phyloP scores from a whole-genome alignment of 805 yeast species.

The Debaryomyces castellii region DNA sequence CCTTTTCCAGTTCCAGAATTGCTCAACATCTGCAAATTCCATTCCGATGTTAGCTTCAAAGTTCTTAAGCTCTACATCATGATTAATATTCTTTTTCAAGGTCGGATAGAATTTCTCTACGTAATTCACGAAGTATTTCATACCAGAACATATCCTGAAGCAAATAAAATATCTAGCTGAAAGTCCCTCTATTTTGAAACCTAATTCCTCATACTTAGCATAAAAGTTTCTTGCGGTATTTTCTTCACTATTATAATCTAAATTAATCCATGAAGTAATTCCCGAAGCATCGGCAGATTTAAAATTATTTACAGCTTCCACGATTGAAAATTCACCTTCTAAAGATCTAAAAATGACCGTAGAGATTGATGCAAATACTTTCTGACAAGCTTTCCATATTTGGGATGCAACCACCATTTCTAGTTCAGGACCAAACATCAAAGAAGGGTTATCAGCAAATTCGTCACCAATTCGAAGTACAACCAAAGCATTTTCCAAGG shows the following conservation, averaged over 20 bases:
- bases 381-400: slow-evolving; percentile 4
- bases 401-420: slow-evolving; percentile 5
- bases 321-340: slow-evolving; percentile 4
- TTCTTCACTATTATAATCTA: slow-evolving; percentile 2
- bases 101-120: not conserved
- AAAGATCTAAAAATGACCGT: slow-evolving; percentile 3
- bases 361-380: not conserved
- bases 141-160: not conserved
- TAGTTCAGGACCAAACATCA: slow-evolving; percentile 6
- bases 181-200: not conserved
- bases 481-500: slow-evolving; percentile 5
- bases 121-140: not conserved
- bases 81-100: not conserved
- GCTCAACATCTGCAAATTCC: not conserved
- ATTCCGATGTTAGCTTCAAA: not conserved
- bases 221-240: not conserved
- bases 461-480: slow-evolving; percentile 4
- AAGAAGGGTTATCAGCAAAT: slow-evolving; percentile 3
- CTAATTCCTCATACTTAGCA: slow-evolving; percentile 1
- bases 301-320: slow-evolving; percentile 3
- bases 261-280: slow-evolving; percentile 1
- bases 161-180: slow-evolving; percentile 1
- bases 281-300: slow-evolving; percentile 7
- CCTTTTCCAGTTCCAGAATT: not conserved
- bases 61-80: not conserved